phyloP scores from a whole-genome alignment of 225 moss, liverwort and hornwort species.

The Antitrichia curtipendula region DNA sequence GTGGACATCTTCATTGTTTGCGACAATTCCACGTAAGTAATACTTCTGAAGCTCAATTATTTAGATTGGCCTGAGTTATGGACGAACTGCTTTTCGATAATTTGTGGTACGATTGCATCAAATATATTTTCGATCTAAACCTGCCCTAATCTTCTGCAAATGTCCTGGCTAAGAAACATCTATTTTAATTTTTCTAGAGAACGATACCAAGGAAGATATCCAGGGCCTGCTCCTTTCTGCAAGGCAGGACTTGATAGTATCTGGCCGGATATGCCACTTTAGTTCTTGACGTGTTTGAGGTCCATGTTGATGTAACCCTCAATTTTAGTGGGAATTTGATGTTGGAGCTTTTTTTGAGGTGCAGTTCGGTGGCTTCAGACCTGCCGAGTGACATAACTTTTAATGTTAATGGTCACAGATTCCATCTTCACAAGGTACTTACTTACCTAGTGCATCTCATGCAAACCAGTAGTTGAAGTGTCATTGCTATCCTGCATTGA shows the following conservation, averaged over 20 bases:
- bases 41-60: not conserved
- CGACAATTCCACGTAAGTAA: conserved; percentile 37
- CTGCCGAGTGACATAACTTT: conserved; percentile 75
- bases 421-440: conserved; percentile 89
- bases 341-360: not conserved
- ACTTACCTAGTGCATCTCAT: not conserved
- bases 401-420: conserved; percentile 38
- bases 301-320: not conserved
- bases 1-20: conserved; percentile 28
- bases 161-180: not conserved
- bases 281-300: not conserved
- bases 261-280: not conserved
- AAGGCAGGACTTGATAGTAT: not conserved
- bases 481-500: not conserved
- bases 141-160: not conserved
- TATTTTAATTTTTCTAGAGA: not conserved
- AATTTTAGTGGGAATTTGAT: not conserved
- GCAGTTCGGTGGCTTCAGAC: conserved; percentile 75
- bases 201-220: not conserved
- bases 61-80: not conserved
- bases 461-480: not conserved
- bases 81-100: not conserved
- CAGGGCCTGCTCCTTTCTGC: not conserved
- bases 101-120: not conserved
- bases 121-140: not conserved